A percentile compares a stretch with the other conserved stretches of the same genome.
Evolutionary conservation across 352 stramenopile species (phyloP).

Genomic region (Pythium oligandrum): DNA sequence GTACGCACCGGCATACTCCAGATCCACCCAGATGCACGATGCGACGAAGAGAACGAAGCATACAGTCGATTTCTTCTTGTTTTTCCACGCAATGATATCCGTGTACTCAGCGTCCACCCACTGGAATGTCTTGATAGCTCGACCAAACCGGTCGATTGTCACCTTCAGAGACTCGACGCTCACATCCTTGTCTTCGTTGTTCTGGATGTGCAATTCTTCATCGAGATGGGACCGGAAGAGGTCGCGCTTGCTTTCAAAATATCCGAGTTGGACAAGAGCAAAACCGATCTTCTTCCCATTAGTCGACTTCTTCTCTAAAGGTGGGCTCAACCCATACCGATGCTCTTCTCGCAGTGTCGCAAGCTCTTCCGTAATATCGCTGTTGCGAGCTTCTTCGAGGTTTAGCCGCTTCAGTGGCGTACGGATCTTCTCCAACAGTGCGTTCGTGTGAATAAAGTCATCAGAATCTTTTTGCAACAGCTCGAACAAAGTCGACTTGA

Average conservation of each 20-base stretch:
- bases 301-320: conserved; percentile 23
- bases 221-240: conserved; percentile 53
- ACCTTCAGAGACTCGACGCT: conserved; percentile 70
- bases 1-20: conserved; percentile 73
- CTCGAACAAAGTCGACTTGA: conserved; percentile 73
- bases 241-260: conserved; percentile 69
- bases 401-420: conserved; percentile 39
- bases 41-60: conserved; percentile 58
- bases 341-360: conserved; percentile 36
- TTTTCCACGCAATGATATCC: conserved; percentile 83
- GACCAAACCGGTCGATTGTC: conserved; percentile 71
- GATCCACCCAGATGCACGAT: conserved; percentile 60
- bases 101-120: conserved; percentile 72
- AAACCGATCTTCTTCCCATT: conserved; percentile 50
- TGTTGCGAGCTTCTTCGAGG: conserved; percentile 34
- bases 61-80: conserved; percentile 73
- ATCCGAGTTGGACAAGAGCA: conserved; percentile 54
- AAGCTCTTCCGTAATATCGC: conserved; percentile 17
- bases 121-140: conserved; percentile 63
- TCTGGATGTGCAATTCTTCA: conserved; percentile 26
- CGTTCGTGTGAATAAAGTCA: conserved; percentile 45
- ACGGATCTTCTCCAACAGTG: conserved; percentile 39
- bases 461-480: conserved; percentile 74
- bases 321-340: conserved; percentile 37
- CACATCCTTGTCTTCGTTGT: conserved; percentile 63